These are phyloP conservation scores for Bacidia rubella DNA, from an alignment of 495 filamentous ascomycete genomes.

Conservation along the genomic window DNA sequence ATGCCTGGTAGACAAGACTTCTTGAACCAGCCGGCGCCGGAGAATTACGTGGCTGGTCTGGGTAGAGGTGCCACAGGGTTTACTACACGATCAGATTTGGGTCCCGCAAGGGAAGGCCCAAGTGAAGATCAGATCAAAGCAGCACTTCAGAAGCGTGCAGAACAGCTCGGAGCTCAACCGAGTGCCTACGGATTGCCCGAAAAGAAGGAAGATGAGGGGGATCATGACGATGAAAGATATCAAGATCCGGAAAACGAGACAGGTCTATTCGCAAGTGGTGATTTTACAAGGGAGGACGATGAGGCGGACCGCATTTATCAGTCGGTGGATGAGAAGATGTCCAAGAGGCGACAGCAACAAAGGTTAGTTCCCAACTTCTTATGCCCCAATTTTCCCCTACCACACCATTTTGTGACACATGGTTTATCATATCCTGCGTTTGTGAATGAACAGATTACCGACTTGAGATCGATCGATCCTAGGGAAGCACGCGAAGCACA, in stretches of 20 bases:
- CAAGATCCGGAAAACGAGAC: slow-evolving; percentile 97
- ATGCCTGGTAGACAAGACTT: slow-evolving; percentile 72
- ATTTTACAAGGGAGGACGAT: slow-evolving; percentile 92
- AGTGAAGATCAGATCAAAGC: slow-evolving; percentile 98
- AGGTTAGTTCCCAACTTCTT: slow-evolving; percentile 53
- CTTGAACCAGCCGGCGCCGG: slow-evolving; percentile 76
- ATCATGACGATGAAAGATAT: slow-evolving; percentile 70
- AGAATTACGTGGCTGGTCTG: slow-evolving; percentile 97
- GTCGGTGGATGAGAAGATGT: slow-evolving; percentile 94
- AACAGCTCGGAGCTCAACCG: slow-evolving; percentile 64
- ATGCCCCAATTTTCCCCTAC: slow-evolving; percentile 1
- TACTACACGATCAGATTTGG: slow-evolving; percentile 91
- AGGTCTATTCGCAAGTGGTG: slow-evolving; percentile 83
- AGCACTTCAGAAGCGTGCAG: slow-evolving; percentile 81
- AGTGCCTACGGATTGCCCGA: slow-evolving; percentile 65
- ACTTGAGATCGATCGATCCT: slow-evolving; percentile 50
- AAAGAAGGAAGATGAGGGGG: slow-evolving; percentile 58
- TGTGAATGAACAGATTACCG: slow-evolving; percentile 74
- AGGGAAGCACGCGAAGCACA: slow-evolving; percentile 92
- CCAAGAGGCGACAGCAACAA: slow-evolving; percentile 66
- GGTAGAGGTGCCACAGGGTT: slow-evolving; percentile 97
- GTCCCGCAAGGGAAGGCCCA: slow-evolving; percentile 89
- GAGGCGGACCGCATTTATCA: slow-evolving; percentile 93
- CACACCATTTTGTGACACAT: slow-evolving; percentile 31
- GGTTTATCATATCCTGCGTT: slow-evolving; percentile 53